phyloP scores from a whole-genome alignment of 768 basidiomycete genomes.

The Tulasnella sp. region DNA sequence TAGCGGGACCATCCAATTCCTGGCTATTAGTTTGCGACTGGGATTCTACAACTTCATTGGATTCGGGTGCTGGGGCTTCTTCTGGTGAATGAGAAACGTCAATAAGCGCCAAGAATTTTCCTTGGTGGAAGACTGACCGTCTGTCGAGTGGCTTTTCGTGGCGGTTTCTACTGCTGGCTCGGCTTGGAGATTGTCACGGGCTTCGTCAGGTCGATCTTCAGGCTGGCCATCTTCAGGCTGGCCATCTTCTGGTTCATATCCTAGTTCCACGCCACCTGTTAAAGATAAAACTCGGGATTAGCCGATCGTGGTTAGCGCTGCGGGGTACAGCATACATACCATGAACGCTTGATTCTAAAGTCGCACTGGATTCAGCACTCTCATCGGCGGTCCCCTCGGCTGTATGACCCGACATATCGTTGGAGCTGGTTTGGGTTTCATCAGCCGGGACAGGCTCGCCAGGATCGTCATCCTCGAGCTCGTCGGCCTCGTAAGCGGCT shows the following conservation, averaged over 20 bases:
- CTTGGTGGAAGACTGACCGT: not conserved
- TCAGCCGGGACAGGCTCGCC: not conserved
- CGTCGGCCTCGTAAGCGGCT: not conserved
- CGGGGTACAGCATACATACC: not conserved
- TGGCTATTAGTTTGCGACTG: not conserved
- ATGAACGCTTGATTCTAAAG: constrained; percentile 23
- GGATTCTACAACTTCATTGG: not conserved
- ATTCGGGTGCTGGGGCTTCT: not conserved
- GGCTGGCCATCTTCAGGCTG: constrained; percentile 11
- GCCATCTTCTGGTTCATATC: not conserved
- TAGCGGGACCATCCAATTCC: not conserved
- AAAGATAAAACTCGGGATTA: not conserved
- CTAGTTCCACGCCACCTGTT: not conserved
- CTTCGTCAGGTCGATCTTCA: not conserved
- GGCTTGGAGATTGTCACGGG: not conserved
- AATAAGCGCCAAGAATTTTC: not conserved
- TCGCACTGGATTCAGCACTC: constrained; percentile 16
- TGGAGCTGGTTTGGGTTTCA: constrained; percentile 3
- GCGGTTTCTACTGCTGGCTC: not conserved
- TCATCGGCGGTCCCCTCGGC: not conserved
- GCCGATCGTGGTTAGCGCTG: not conserved
- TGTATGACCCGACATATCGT: not conserved
- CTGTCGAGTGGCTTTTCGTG: not conserved
- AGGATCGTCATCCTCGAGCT: not conserved
- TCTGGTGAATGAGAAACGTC: not conserved